phyloP scores from a whole-genome alignment of 139 green algal genomes.

The Chlamydomonas schloesseri region DNA sequence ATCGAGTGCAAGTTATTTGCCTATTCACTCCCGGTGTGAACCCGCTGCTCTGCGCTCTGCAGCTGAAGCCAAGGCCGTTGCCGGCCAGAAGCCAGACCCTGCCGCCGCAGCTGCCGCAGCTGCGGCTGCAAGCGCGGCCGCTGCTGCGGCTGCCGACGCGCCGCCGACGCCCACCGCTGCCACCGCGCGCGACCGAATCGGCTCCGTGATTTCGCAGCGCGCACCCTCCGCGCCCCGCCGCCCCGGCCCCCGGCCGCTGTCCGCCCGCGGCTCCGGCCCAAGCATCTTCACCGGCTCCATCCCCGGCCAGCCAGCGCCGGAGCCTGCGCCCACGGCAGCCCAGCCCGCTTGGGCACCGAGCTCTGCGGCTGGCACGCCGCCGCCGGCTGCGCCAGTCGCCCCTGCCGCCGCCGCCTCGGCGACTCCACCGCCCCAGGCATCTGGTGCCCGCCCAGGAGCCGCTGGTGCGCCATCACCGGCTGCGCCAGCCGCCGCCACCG shows the following conservation, averaged over 20 bases:
- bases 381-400: background rate
- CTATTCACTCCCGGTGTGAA: no score
- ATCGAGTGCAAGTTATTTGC: no score
- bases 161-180: slow-evolving; percentile 4
- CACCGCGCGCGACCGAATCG: slow-evolving; percentile 14
- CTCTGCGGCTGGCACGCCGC: background rate
- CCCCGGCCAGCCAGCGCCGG: background rate
- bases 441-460: background rate
- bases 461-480: background rate
- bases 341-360: background rate
- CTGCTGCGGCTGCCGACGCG: no score
- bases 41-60: background rate
- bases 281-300: background rate
- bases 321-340: background rate
- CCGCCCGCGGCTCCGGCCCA: background rate
- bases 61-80: slow-evolving; percentile 13
- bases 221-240: background rate
- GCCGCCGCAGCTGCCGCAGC: background rate
- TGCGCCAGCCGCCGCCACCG: background rate
- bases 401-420: background rate
- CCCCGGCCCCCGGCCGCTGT: background rate
- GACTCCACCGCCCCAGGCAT: background rate
- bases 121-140: background rate
- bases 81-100: background rate
- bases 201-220: background rate